phyloP scores from a whole-genome alignment of 2,329 filamentous ascomycete species.

The Cercospora sp. region DNA sequence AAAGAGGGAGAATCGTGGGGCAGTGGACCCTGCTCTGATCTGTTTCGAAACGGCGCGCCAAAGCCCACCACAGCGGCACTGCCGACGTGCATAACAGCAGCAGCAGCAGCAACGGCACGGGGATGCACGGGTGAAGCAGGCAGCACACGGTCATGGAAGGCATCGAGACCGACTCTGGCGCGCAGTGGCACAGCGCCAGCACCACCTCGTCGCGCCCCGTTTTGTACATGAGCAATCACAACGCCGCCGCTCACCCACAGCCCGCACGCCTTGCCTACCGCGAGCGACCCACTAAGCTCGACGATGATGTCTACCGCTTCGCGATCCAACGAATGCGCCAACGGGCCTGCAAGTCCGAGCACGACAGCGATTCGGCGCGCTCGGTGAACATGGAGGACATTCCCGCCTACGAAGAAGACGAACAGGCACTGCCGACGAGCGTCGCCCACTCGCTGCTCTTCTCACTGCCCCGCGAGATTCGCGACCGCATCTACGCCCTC shows the following conservation, averaged over 20 bases:
- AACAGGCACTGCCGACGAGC: constrained; percentile 29
- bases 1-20: not conserved
- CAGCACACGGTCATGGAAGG: constrained; percentile 15
- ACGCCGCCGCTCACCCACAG: constrained; percentile 17
- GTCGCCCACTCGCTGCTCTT: constrained; percentile 38
- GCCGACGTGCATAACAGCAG: not conserved
- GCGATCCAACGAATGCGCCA: constrained; percentile 24
- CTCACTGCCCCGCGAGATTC: constrained; percentile 40
- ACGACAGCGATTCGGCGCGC: constrained; percentile 1
- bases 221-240: constrained; percentile 36
- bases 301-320: constrained; percentile 31
- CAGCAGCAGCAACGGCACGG: constrained; percentile 1
- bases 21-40: not conserved
- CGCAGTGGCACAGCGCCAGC: constrained; percentile 24
- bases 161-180: constrained; percentile 18
- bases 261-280: constrained; percentile 16
- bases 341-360: not conserved
- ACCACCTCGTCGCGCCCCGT: constrained; percentile 40
- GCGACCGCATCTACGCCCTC: constrained; percentile 38
- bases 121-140: not conserved
- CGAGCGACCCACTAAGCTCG: constrained; percentile 26
- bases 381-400: constrained; percentile 18
- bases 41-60: not conserved
- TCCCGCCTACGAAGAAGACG: constrained; percentile 19
- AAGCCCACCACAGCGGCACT: not conserved